Conservation (phyloP, 2,329 filamentous ascomycete genomes). For the Reticulascus tulasneorum region DNA sequence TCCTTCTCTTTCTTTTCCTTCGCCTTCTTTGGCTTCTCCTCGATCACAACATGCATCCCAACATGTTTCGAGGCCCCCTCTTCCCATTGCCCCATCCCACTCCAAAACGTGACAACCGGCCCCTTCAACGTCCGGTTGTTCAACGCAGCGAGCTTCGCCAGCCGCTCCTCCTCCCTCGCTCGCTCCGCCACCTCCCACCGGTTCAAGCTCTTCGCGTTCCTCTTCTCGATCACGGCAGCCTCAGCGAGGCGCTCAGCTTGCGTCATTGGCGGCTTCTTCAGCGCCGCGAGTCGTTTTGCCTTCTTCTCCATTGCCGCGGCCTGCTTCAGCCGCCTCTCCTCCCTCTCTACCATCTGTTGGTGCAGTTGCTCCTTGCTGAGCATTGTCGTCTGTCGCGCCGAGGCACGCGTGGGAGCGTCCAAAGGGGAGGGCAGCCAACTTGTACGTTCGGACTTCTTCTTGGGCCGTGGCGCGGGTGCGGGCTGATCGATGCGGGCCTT, state of each 20-base stretch:
- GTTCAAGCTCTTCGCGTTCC: constrained; percentile 86
- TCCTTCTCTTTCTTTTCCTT: constrained; percentile 47
- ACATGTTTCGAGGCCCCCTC: constrained; percentile 70
- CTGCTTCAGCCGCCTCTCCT: constrained; percentile 67
- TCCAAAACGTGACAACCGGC: constrained; percentile 89
- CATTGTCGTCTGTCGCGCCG: constrained; percentile 54
- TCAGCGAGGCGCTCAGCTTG: constrained; percentile 82
- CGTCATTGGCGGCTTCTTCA: constrained; percentile 77
- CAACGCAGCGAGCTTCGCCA: constrained; percentile 78
- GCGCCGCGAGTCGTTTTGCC: constrained; percentile 66
- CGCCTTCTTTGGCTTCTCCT: constrained; percentile 55
- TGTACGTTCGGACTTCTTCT: constrained; percentile 57
- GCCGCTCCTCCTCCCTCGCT: constrained; percentile 77
- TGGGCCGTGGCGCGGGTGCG: constrained; percentile 44
- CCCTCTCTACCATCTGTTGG: constrained; percentile 69
- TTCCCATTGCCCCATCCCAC: constrained; percentile 79
- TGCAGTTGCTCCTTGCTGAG: constrained; percentile 60
- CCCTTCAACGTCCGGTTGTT: constrained; percentile 84
- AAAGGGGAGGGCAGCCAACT: constrained; percentile 54
- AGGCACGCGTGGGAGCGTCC: constrained; percentile 56
- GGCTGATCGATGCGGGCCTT: constrained; percentile 67
- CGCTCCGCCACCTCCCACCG: constrained; percentile 93
- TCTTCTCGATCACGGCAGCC: constrained; percentile 76
- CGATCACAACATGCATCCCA: constrained; percentile 60
- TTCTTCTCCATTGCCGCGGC: constrained; percentile 64